Conservation (phyloP, 495 filamentous ascomycete species). For the Xylaria curta region DNA sequence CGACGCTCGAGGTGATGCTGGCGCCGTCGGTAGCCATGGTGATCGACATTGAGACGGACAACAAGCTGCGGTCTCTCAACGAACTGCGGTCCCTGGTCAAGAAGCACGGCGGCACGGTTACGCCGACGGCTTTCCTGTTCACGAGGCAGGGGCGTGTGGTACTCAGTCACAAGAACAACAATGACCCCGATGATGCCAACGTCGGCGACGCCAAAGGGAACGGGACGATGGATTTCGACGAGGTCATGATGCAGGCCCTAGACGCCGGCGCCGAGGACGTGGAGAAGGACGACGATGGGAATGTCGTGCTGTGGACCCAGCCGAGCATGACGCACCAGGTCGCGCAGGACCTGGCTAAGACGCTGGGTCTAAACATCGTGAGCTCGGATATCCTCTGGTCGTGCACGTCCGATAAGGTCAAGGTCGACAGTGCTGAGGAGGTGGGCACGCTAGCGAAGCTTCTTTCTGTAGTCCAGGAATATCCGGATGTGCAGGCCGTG, state of each 20-base stretch:
- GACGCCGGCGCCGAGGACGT: constrained; percentile 88
- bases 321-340: constrained; percentile 70
- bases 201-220: constrained; percentile 52
- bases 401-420: constrained; percentile 76
- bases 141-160: constrained; percentile 73
- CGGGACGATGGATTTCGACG: constrained; percentile 67
- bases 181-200: constrained; percentile 63
- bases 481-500: constrained; percentile 70
- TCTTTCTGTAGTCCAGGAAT: constrained; percentile 60
- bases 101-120: constrained; percentile 67
- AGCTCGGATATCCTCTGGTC: constrained; percentile 84
- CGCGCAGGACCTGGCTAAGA: constrained; percentile 63
- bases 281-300: constrained; percentile 70
- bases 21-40: constrained; percentile 79
- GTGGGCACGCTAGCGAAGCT: constrained; percentile 61
- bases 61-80: constrained; percentile 71
- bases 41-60: constrained; percentile 79
- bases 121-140: constrained; percentile 84
- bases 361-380: constrained; percentile 66
- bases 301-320: constrained; percentile 76
- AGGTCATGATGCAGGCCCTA: constrained; percentile 80
- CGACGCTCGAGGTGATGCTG: constrained; percentile 84
- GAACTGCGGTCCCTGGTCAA: constrained; percentile 74
- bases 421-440: constrained; percentile 55
- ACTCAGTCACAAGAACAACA: constrained; percentile 76